Base-by-base conservation (phyloP, 352 stramenopile genomes). In the Paralagenidium karlingii region DNA sequence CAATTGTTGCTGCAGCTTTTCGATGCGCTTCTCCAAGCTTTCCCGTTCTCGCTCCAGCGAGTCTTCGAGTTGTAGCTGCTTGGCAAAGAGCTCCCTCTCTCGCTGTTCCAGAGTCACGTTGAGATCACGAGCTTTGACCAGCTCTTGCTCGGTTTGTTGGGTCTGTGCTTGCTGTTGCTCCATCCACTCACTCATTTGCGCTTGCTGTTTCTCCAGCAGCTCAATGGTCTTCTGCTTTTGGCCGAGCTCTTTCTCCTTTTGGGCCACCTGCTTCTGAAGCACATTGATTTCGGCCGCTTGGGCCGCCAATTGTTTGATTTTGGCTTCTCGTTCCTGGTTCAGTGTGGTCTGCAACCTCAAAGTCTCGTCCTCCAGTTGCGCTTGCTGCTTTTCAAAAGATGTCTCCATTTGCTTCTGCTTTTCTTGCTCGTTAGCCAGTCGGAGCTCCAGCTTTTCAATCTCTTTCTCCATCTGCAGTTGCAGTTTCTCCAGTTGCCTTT, bases 281-380 rank as follows among this genome's bases (percentile, higher is more conserved):
- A 60, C 49, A 15, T 61, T 53, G 34, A 69, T 75, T 27, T 84
- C 68, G 2, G 70, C 63, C 4, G 64, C 61, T 33, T 79, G 65
- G 16, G 85, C 73, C 4, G 68, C 70, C 19, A 76, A 43, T 12
- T 64, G 64, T 26, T 68, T 55, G 34, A 86, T 85, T 66, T 61
- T 82, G 16, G 56, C 43, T 40, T 84, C 76, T 24, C 60, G 67
- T 18, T 86, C 61, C 8, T 40, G 24, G 18, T 71, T 63, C 15
- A 82, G 57, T 0, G 43, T 47, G 3, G 8, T 36, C 8, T 59
- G 66, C 36, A 70, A 37, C n/a, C n/a, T n/a, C n/a, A n/a, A n/a
- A n/a, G n/a, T n/a, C n/a, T n/a, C n/a, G n/a, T n/a, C n/a, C n/a
- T n/a, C n/a, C n/a, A n/a, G n/a, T n/a, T n/a, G 66, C 3, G 46